Percentiles rank a stretch among this genome's conserved stretches.
Conservation (phyloP, 495 filamentous ascomycete genomes). For the Penicillium turbatum region DNA sequence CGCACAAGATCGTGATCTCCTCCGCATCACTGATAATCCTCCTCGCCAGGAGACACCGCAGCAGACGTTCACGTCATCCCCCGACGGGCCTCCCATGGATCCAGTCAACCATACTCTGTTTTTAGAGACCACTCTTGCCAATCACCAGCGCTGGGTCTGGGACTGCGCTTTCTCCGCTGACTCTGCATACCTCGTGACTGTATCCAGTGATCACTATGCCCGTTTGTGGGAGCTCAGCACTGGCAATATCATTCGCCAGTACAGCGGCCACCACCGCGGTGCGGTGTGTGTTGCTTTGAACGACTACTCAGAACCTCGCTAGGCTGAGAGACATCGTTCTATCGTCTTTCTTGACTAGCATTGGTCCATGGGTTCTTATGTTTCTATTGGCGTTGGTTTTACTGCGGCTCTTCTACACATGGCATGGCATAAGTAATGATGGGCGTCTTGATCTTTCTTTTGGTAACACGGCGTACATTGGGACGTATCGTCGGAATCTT, state of each 20-base stretch:
- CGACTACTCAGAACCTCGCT: conserved; percentile 79
- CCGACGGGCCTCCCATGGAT: conserved; percentile 45
- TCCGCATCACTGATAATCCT: conserved; percentile 24
- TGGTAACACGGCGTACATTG: not conserved
- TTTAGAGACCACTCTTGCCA: conserved; percentile 85
- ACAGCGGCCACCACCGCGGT: conserved; percentile 94
- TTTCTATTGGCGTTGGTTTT: not conserved
- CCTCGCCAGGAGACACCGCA: conserved; percentile 31
- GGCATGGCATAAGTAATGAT: conserved; percentile 15
- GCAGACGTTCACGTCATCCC: conserved; percentile 37
- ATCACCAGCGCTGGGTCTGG: conserved; percentile 98
- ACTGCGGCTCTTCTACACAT: conserved; percentile 6
- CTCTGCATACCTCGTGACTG: conserved; percentile 94
- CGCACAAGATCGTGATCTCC: conserved; percentile 19
- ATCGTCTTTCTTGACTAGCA: not conserved
- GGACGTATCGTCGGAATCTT: not conserved
- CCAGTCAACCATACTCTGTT: conserved; percentile 54
- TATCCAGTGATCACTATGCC: conserved; percentile 95
- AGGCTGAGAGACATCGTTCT: not conserved
- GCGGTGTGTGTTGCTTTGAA: conserved; percentile 96
- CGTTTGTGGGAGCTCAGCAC: conserved; percentile 87
- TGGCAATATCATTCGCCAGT: conserved; percentile 90
- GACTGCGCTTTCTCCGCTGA: conserved; percentile 98
- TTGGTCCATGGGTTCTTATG: not conserved
- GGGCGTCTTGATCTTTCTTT: not conserved